Percentiles rank a stretch among this genome's conserved stretches.
Conservation (phyloP, 2,329 filamentous ascomycete species). For the Penicillium paneum region DNA sequence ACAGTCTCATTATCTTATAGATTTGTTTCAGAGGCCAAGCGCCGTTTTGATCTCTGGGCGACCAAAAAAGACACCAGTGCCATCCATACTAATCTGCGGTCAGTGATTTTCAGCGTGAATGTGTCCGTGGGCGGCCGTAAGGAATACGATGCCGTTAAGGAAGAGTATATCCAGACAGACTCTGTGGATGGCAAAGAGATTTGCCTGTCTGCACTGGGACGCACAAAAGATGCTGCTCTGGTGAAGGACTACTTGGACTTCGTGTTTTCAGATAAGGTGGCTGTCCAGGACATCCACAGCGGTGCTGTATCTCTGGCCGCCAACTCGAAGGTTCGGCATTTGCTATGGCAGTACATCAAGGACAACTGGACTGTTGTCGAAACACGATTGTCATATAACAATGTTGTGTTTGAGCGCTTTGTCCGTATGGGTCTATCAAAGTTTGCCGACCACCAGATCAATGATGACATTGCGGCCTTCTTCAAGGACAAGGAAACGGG, state of each 20-base stretch:
- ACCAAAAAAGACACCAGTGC: conserved; percentile 62
- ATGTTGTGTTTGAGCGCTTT: conserved; percentile 86
- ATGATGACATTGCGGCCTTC: conserved; percentile 77
- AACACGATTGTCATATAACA: conserved; percentile 71
- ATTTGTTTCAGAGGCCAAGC: conserved; percentile 68
- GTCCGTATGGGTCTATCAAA: conserved; percentile 72
- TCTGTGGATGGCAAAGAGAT: conserved; percentile 91
- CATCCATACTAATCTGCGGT: conserved; percentile 77
- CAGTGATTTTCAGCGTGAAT: conserved; percentile 74
- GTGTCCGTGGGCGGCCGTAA: conserved; percentile 68
- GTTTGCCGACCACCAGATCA: conserved; percentile 67
- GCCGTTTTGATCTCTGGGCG: conserved; percentile 76
- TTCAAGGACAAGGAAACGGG: conserved; percentile 83
- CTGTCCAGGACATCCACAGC: conserved; percentile 82
- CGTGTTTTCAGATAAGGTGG: conserved; percentile 78
- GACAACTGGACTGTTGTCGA: conserved; percentile 74
- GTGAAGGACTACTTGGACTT: conserved; percentile 67
- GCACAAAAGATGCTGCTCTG: conserved; percentile 65
- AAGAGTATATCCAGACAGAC: conserved; percentile 77
- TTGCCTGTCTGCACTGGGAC: conserved; percentile 71
- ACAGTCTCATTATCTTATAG: conserved; percentile 38
- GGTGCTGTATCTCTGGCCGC: conserved; percentile 68
- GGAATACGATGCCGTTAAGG: conserved; percentile 72
- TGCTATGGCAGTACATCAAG: conserved; percentile 84
- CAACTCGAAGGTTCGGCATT: conserved; percentile 69